A percentile compares a stretch with the other conserved stretches of the same genome.
Conservation (phyloP, 768 basidiomycete species). For the Russula griseocarnosa region DNA sequence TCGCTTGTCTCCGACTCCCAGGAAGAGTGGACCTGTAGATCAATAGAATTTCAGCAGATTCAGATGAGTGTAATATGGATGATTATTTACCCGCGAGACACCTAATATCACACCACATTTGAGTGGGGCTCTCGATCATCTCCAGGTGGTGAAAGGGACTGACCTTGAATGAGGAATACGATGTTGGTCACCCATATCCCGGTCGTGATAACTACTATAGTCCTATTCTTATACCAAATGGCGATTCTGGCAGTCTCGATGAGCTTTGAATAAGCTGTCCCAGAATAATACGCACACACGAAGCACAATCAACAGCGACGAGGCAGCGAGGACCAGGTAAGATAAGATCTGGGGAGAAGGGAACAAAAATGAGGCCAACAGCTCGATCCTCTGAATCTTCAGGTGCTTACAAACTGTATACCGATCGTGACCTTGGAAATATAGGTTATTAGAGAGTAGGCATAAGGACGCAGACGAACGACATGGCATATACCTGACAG, state of each 20-base stretch:
- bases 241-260: too few relatives aligned
- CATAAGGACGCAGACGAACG: too few relatives aligned
- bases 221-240: too few relatives aligned
- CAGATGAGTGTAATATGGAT: too few relatives aligned
- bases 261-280: too few relatives aligned
- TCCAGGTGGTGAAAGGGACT: not conserved
- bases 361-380: not conserved
- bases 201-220: not conserved
- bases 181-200: not conserved
- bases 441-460: not conserved
- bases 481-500: constrained; percentile 8
- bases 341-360: not conserved
- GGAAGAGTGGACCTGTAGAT: not conserved
- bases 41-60: not conserved
- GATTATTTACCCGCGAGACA: not conserved
- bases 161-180: not conserved
- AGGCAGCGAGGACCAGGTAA: too few relatives aligned
- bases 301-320: too few relatives aligned
- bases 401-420: not conserved
- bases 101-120: not conserved
- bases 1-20: not conserved
- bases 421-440: not conserved
- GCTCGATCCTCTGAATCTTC: not conserved
- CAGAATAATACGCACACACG: too few relatives aligned
- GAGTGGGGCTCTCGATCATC: too few relatives aligned